Evolutionary conservation across 129 eudicot genomes (phyloP).

Genomic region (Pittosporum tobira): DNA sequence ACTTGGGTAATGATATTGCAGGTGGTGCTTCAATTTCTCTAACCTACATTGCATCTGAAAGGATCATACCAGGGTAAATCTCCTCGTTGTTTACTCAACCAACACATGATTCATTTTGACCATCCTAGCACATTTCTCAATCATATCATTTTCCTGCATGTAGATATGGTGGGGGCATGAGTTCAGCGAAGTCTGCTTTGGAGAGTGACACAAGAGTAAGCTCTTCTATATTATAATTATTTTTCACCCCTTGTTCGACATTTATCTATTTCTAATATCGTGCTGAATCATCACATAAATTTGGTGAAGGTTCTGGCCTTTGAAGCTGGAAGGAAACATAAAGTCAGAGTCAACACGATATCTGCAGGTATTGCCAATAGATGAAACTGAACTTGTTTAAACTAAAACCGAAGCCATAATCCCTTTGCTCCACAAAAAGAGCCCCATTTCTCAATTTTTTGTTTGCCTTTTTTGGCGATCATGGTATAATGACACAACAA

Average conservation of each 20-base stretch:
- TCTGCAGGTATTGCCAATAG: slow-evolving; percentile 54
- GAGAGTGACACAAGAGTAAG: slow-evolving; percentile 89
- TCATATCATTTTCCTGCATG: slow-evolving; percentile 6
- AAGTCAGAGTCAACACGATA: slow-evolving; percentile 80
- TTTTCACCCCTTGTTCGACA: not conserved
- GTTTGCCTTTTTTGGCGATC: too few species aligned
- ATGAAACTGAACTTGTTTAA: not conserved
- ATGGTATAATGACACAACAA: too few species aligned
- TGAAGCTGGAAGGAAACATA: slow-evolving; percentile 86
- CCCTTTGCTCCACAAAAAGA: too few species aligned
- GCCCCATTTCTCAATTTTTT: too few species aligned
- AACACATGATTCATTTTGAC: not conserved
- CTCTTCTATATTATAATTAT: not conserved
- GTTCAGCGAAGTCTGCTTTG: slow-evolving; percentile 92
- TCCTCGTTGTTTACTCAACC: not conserved
- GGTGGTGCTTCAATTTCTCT: slow-evolving; percentile 87
- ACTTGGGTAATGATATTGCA: slow-evolving; percentile 15
- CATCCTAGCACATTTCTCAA: not conserved
- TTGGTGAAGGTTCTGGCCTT: slow-evolving; percentile 70
- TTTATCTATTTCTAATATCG: not conserved
- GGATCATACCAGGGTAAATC: slow-evolving; percentile 81
- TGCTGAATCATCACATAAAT: slow-evolving; percentile 5
- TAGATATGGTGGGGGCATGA: slow-evolving; percentile 99
- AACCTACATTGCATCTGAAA: slow-evolving; percentile 89
- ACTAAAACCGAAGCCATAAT: too few species aligned